A percentile compares a stretch with the other conserved stretches of the same genome.
Conservation (phyloP, 345 rosid genomes). For the Eutrema heterophyllum region DNA sequence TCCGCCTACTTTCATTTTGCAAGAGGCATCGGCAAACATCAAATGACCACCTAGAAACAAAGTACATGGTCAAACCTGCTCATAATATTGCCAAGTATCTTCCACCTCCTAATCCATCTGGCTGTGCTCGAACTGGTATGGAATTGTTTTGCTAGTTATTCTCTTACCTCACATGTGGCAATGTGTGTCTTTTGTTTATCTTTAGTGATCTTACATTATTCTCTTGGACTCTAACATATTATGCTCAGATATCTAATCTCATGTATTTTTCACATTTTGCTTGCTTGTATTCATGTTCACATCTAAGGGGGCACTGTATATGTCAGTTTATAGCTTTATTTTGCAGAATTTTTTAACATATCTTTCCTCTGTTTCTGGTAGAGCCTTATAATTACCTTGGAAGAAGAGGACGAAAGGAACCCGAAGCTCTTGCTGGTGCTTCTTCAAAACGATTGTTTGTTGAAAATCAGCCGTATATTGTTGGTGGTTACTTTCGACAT, state of each 20-base stretch:
- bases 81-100: slow-evolving; percentile 55
- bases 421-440: slow-evolving; percentile 90
- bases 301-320: background rate
- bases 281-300: slow-evolving; percentile 4
- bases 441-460: slow-evolving; percentile 88
- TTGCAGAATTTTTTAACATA: background rate
- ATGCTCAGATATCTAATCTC: background rate
- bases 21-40: slow-evolving; percentile 89
- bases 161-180: background rate
- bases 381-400: slow-evolving; percentile 89
- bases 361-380: slow-evolving; percentile 25
- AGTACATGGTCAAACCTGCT: slow-evolving; percentile 47
- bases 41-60: slow-evolving; percentile 49
- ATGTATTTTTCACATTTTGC: background rate
- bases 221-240: background rate
- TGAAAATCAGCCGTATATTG: slow-evolving; percentile 87
- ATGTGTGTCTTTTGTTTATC: background rate
- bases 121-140: slow-evolving; percentile 96
- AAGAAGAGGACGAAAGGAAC: slow-evolving; percentile 95
- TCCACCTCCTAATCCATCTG: slow-evolving; percentile 82
- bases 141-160: background rate
- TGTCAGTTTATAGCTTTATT: background rate
- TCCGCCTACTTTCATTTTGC: slow-evolving; percentile 92
- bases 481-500: slow-evolving; percentile 74
- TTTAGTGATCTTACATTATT: background rate